A percentile compares a stretch with the other conserved stretches of the same genome.
Evolutionary conservation across 371 early-diverging fungal genomes (phyloP).

Genomic region (Mucor racemosus): DNA sequence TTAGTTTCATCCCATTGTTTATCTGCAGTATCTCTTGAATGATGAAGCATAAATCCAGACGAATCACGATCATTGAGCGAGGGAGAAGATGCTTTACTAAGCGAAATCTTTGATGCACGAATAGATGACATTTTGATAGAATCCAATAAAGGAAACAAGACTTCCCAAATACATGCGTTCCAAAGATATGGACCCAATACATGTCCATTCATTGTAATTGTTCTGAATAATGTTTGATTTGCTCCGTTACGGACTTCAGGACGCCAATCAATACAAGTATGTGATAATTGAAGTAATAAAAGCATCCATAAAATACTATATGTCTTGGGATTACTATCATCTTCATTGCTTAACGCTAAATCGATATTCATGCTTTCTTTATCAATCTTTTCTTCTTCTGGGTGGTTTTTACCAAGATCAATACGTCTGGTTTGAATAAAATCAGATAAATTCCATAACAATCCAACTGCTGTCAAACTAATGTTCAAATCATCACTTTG

Average conservation of each 20-base stretch:
- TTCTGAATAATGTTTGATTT: conserved; percentile 93
- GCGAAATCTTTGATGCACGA: conserved; percentile 38
- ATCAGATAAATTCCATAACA: conserved; percentile 90
- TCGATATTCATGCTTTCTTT: conserved; percentile 45
- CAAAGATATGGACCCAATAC: conserved; percentile 74
- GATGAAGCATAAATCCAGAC: conserved; percentile 61
- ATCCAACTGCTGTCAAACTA: conserved; percentile 88
- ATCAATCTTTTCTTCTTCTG: conserved; percentile 31
- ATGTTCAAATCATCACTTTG: conserved; percentile 94
- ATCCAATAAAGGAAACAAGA: conserved; percentile 90
- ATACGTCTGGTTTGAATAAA: conserved; percentile 76
- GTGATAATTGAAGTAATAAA: conserved; percentile 79
- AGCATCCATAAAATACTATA: conserved; percentile 86
- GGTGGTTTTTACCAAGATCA: conserved; percentile 42
- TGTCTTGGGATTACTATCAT: conserved; percentile 43
- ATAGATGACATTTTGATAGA: conserved; percentile 67
- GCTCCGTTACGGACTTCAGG: conserved; percentile 95
- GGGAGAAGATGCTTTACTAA: conserved; percentile 25
- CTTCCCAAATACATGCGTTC: conserved; percentile 87
- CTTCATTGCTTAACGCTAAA: conserved; percentile 40
- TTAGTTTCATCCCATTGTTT: conserved; percentile 98
- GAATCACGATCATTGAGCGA: conserved; percentile 42
- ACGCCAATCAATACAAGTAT: conserved; percentile 84
- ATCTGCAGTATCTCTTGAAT: conserved; percentile 72
- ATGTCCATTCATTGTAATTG: conserved; percentile 85